Percentiles rank a stretch among this genome's conserved stretches.
Conservation (phyloP, 352 stramenopile genomes). For the Thraustochytrium striatum region DNA sequence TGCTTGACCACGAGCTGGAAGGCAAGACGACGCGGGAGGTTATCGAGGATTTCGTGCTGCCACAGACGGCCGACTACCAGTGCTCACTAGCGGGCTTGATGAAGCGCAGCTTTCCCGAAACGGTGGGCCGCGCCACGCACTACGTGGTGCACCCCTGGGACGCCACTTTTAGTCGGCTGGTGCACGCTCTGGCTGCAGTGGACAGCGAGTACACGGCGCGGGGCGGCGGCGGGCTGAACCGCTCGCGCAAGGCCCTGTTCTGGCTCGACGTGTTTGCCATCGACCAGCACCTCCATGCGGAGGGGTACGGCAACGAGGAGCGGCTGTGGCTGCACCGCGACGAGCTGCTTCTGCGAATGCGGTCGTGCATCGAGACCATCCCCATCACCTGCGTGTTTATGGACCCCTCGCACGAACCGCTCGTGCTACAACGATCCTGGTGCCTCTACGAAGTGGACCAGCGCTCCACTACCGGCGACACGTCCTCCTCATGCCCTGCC, state of each 20-base stretch:
- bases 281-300: slow-evolving; percentile 30
- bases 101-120: slow-evolving; percentile 30
- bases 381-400: slow-evolving; percentile 26
- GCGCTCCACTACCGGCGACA: background rate
- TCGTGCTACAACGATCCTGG: slow-evolving; percentile 12
- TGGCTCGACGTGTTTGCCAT: slow-evolving; percentile 46
- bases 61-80: slow-evolving; percentile 26
- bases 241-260: background rate
- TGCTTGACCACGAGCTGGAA: slow-evolving; percentile 29
- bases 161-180: slow-evolving; percentile 18
- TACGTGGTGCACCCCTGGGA: slow-evolving; percentile 40
- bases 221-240: background rate
- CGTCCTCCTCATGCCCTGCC: slow-evolving; percentile 9
- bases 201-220: slow-evolving; percentile 8
- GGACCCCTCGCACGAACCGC: background rate
- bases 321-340: slow-evolving; percentile 28
- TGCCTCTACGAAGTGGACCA: slow-evolving; percentile 33
- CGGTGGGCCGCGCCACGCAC: slow-evolving; percentile 20
- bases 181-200: slow-evolving; percentile 9
- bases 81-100: slow-evolving; percentile 37
- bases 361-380: slow-evolving; percentile 12
- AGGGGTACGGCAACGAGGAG: slow-evolving; percentile 12
- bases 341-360: slow-evolving; percentile 6
- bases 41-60: slow-evolving; percentile 8
- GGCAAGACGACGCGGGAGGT: slow-evolving; percentile 23